Evolutionary conservation across 2,329 filamentous ascomycete species (phyloP).

Genomic region (Ascochyta clinopodiicola): DNA sequence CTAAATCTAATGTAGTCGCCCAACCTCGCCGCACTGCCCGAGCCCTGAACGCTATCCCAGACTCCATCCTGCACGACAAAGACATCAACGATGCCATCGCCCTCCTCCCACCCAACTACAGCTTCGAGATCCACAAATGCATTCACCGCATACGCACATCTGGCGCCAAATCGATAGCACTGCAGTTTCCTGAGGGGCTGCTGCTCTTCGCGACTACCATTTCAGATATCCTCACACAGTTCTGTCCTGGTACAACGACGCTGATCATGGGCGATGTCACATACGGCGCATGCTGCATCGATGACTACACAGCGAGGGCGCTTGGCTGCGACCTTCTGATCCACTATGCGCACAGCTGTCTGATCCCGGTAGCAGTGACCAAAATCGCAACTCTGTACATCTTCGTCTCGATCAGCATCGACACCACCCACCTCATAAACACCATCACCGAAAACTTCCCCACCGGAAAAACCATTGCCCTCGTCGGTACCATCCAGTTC

Average conservation of each 20-base stretch:
- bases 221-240: conserved; percentile 92
- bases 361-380: conserved; percentile 95
- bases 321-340: conserved; percentile 93
- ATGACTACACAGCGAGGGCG: conserved; percentile 95
- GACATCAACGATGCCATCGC: conserved; percentile 87
- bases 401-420: conserved; percentile 97
- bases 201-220: conserved; percentile 96
- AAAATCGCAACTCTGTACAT: conserved; percentile 97
- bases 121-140: conserved; percentile 97
- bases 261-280: conserved; percentile 99
- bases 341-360: conserved; percentile 95
- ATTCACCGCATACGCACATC: conserved; percentile 89
- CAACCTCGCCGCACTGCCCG: conserved; percentile 75
- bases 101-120: conserved; percentile 93
- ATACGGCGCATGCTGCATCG: conserved; percentile 97
- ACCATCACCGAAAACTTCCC: conserved; percentile 89
- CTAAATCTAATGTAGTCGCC: conserved; percentile 61
- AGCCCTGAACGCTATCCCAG: conserved; percentile 88
- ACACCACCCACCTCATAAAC: conserved; percentile 83
- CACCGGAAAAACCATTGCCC: conserved; percentile 82
- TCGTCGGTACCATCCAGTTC: conserved; percentile 98
- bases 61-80: conserved; percentile 82
- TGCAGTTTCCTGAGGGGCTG: conserved; percentile 97
- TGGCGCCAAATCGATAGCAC: conserved; percentile 79
- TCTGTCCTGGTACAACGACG: conserved; percentile 89